Evolutionary conservation across 371 early-diverging fungal species (phyloP).

Genomic region (Rhizopus stolonifer): DNA sequence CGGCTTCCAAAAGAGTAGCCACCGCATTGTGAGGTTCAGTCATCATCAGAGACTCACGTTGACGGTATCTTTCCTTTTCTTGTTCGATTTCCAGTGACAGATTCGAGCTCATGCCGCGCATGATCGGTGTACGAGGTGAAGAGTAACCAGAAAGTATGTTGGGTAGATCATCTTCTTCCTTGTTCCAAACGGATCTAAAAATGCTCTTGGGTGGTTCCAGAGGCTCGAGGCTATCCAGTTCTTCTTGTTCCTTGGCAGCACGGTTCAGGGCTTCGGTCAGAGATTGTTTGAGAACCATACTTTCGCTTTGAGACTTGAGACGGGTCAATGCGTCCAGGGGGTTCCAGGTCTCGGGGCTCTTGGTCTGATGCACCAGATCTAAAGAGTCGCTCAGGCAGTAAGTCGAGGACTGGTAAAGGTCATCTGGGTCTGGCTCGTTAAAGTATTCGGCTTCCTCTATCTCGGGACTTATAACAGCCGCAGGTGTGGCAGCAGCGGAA

Average conservation of each 20-base stretch:
- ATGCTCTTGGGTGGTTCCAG: neutral
- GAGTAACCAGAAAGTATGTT: slow-evolving; percentile 18
- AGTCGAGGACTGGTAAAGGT: slow-evolving; percentile 5
- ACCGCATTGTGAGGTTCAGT: slow-evolving; percentile 18
- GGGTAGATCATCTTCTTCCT: slow-evolving; percentile 16
- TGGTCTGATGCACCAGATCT: neutral
- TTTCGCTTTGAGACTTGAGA: slow-evolving; percentile 20
- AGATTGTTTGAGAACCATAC: slow-evolving; percentile 22
- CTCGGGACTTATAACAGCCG: neutral
- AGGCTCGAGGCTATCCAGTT: neutral
- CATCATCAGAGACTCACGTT: slow-evolving; percentile 19
- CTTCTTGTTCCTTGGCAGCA: slow-evolving; percentile 12
- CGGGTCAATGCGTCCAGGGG: slow-evolving; percentile 14
- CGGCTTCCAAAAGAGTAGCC: slow-evolving; percentile 28
- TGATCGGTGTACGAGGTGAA: slow-evolving; percentile 29
- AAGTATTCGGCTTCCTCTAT: slow-evolving; percentile 10
- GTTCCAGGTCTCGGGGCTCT: slow-evolving; percentile 12
- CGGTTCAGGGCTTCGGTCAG: slow-evolving; percentile 12
- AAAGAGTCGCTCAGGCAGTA: slow-evolving; percentile 15
- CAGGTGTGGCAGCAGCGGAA: slow-evolving; percentile 29
- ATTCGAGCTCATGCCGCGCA: slow-evolving; percentile 8
- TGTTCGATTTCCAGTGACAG: slow-evolving; percentile 18
- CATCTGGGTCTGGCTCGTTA: neutral
- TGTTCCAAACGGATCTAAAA: slow-evolving; percentile 20
- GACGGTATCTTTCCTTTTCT: slow-evolving; percentile 26